phyloP scores from a whole-genome alignment of 371 early-diverging fungal genomes.

The Umbelopsis sp. region DNA sequence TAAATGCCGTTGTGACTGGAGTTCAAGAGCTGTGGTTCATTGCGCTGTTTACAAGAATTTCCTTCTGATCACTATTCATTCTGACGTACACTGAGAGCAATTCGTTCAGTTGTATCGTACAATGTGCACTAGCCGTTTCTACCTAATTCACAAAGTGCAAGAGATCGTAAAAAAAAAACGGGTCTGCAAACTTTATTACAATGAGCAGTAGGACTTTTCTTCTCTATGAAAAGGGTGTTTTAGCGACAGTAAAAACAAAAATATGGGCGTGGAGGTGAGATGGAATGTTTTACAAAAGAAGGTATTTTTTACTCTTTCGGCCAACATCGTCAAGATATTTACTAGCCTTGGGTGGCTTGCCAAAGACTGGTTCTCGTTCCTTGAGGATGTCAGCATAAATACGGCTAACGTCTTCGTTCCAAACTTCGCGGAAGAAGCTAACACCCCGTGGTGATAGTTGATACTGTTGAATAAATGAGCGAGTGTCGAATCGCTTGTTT shows the following conservation, averaged over 20 bases:
- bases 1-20: too few relatives aligned
- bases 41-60: too few relatives aligned
- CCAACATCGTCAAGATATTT: conserved; percentile 35
- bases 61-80: too few relatives aligned
- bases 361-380: conserved; percentile 57
- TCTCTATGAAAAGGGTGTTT: not conserved
- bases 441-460: conserved; percentile 55
- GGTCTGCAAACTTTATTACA: too few relatives aligned
- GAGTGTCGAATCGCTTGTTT: conserved; percentile 47
- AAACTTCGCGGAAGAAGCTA: conserved; percentile 79
- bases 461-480: conserved; percentile 49
- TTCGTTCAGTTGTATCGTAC: too few relatives aligned
- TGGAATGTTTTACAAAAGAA: conserved; percentile 8
- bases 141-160: too few relatives aligned
- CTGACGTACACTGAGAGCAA: too few relatives aligned
- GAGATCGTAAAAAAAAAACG: not conserved
- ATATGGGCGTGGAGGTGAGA: not conserved
- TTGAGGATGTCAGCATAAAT: conserved; percentile 68
- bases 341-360: conserved; percentile 59
- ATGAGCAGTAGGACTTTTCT: not conserved
- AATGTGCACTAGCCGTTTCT: too few relatives aligned
- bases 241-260: too few relatives aligned
- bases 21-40: too few relatives aligned
- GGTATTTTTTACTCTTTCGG: conserved; percentile 18
- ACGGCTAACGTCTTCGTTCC: conserved; percentile 69